These are phyloP conservation scores for Stygiomarasmius scandens DNA, from an alignment of 1,284 basidiomycete species.

Conservation along the genomic window DNA sequence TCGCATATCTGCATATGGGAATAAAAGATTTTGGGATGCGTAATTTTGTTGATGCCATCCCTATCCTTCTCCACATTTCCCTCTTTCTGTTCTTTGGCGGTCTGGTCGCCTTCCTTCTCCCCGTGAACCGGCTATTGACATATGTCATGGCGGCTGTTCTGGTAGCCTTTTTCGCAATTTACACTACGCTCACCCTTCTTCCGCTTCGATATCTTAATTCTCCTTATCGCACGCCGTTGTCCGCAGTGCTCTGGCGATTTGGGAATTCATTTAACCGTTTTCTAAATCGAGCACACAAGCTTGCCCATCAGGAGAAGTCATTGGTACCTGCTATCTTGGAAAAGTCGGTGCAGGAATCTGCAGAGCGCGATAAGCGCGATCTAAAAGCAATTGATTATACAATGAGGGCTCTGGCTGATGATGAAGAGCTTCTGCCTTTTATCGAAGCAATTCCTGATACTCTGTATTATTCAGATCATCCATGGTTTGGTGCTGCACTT, in stretches of 20 bases:
- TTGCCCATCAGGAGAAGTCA: not conserved
- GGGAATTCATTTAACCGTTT: not conserved
- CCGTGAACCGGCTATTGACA: not conserved
- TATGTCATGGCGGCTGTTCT: not conserved
- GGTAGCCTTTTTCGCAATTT: not conserved
- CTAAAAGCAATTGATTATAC: not conserved
- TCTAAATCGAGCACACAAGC: not conserved
- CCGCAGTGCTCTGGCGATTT: constrained; percentile 1
- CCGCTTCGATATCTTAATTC: constrained; percentile 1
- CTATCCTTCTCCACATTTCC: constrained; percentile 15
- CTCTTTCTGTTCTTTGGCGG: constrained; percentile 15
- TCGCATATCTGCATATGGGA: constrained; percentile 11
- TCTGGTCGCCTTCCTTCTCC: constrained; percentile 7
- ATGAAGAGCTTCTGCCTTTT: not conserved
- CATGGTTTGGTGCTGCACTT: not conserved
- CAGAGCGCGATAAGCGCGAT: not conserved
- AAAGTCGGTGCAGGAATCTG: not conserved
- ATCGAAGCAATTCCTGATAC: not conserved
- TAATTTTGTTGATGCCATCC: constrained; percentile 11
- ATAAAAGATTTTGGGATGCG: constrained; percentile 10
- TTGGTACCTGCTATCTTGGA: not conserved
- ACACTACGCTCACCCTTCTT: constrained; percentile 3
- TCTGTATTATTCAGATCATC: not conserved
- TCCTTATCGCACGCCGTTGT: constrained; percentile 12
- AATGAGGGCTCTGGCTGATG: not conserved